phyloP scores from a whole-genome alignment of 2,329 filamentous ascomycete species.

The Grosmannia clavigera region DNA sequence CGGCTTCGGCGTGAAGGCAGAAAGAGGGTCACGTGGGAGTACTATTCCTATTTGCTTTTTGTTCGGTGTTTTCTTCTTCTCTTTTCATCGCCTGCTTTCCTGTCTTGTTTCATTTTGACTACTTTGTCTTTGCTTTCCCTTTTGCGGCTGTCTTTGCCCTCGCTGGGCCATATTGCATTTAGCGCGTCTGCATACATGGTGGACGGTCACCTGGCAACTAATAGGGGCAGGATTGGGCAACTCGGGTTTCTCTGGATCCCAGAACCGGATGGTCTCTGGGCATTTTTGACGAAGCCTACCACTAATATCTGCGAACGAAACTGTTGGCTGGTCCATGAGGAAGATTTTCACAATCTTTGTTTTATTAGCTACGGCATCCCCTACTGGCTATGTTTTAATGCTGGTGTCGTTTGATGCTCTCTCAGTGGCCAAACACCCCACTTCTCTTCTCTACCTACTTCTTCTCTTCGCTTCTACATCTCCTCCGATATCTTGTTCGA shows the following conservation, averaged over 20 bases:
- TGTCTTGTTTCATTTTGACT: slow-evolving; percentile 12
- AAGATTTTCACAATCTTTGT: slow-evolving; percentile 20
- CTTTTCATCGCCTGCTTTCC: slow-evolving; percentile 2
- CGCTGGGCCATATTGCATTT: slow-evolving; percentile 8
- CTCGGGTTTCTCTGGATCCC: slow-evolving; percentile 25
- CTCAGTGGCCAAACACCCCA: slow-evolving; percentile 1
- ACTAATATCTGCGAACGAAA: slow-evolving; percentile 31
- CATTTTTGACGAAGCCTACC: slow-evolving; percentile 14
- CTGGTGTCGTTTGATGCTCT: slow-evolving; percentile 12
- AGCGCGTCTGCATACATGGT: slow-evolving; percentile 17
- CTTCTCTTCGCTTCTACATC: neutral
- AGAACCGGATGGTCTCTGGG: slow-evolving; percentile 20
- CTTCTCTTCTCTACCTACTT: slow-evolving; percentile 15
- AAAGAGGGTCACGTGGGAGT: slow-evolving; percentile 6
- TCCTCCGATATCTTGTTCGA: slow-evolving; percentile 32
- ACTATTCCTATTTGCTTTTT: neutral
- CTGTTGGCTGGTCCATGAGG: slow-evolving; percentile 41
- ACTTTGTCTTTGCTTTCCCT: slow-evolving; percentile 17
- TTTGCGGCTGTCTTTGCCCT: neutral
- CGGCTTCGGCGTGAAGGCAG: slow-evolving; percentile 10
- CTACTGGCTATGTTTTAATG: slow-evolving; percentile 24
- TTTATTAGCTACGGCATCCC: slow-evolving; percentile 33
- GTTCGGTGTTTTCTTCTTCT: neutral
- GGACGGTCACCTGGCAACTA: slow-evolving; percentile 31
- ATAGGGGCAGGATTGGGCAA: slow-evolving; percentile 26